Base-by-base conservation (phyloP, 257 asterid genomes). In the Przewalskia tangutica region DNA sequence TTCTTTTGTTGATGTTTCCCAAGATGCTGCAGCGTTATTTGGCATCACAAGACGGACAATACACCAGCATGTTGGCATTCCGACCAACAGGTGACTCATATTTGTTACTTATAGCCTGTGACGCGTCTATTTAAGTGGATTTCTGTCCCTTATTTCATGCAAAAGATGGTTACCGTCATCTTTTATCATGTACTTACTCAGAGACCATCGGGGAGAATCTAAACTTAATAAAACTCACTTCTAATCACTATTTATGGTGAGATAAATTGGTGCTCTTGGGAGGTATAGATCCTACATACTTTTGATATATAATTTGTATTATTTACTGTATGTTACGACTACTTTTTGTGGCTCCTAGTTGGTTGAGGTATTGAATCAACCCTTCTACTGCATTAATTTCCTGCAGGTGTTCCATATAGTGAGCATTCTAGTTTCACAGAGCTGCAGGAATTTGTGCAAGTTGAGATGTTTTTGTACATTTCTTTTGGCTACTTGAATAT, bases 341-440 rank as follows among this genome's bases (percentile, higher is more conserved):
- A 20, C 60, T 13, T 73, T 48, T 73, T 73, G 60, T 73, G 60
- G 44, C 6, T 48, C 60, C 18, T 44, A 46, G 34, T 48, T 73
- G 13, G 79, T 42, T 48, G 23, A 73, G 59, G 60, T 14, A 18
- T 46, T 46, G 55, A 12, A 46, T 71, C 42, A 20, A 46, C 42
- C 9, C 20, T 32, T 44, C 78, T 20, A 46, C 78, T 20, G 59
- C 79, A 48, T 73, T 23, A 73, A 73, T 36, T 59, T 85, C 68
- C 66, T 77, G 44, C 87, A 85, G 87, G 85, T 44, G 85, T 85
- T 79, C 85, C 85, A 17, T 82, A 85, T 48, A 85, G 87, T 60
- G 87, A 85, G 66, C 85, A 85, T 81, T 85, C 85, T 71, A 85
- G 85, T 78, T 85, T 85, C 75, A 68, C 81, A 66, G 85, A 85